Base-by-base conservation (phyloP, 768 basidiomycete genomes). In the Phaffia australis region DNA sequence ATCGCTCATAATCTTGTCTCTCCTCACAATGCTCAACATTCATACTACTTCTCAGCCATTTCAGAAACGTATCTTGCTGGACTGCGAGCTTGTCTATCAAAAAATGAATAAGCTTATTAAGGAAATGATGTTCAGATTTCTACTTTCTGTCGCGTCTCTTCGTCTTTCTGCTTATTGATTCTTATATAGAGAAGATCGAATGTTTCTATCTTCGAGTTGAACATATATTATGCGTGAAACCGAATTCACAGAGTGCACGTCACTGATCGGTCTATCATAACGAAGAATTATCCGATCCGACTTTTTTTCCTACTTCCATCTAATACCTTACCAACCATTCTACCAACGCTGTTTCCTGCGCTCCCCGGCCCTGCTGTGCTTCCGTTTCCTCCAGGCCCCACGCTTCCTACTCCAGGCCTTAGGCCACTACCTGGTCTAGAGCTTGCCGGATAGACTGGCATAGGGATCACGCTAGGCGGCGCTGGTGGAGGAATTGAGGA, bases 31-130 rank as follows among this genome's bases (percentile, higher is more conserved):
- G 85, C 88, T 0, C 86, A 92, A 73, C 92, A 94, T 70, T 89
- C 91, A 70, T 97, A 95, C 75, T 95, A 89, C 75, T 92, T 94
- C 72, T 89, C 89, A 32, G 85, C 88, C 7, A 87, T 97, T 23
- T 88, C 87, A 70, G 89, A 95, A 76, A 81, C 74, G 35, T 77
- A 77, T 69, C 74, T 80, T 23, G 15, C 51, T 11, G 35, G 35
- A 42, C 35, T 42, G 11, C 35, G 35, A 42, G 35, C 11, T 11
- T 42, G 35, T 42, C 35, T 42, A 11, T 42, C 35, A 42, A 42
- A 42, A 42, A 42, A 42, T 42, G 35, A 42, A 4, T 42, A 11
- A 42, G 11, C 4, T 11, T 42, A 42, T 42, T 11, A 11, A 42
- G 4, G 35, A 42, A 4, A 42, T 42, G n/a, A n/a, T 42, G 6